Percentiles rank a stretch among this genome's conserved stretches.
Conservation (phyloP, 805 yeast species). For the Starmerella etchellsii region DNA sequence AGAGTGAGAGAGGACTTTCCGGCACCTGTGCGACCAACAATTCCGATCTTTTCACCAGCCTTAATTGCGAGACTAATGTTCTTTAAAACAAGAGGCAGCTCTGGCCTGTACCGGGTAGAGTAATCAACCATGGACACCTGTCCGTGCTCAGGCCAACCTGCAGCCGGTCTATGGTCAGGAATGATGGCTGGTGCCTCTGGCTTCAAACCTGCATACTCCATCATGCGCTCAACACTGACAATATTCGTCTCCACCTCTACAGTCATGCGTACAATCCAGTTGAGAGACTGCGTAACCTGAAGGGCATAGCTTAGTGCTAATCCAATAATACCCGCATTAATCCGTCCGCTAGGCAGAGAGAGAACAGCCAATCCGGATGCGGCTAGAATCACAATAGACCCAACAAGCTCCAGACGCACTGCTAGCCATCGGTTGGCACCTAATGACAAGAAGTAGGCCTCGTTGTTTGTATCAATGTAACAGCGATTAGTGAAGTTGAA, state of each 20-base stretch:
- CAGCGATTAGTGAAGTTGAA: constrained; percentile 43
- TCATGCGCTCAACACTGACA: constrained; percentile 88
- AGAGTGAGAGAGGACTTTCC: constrained; percentile 80
- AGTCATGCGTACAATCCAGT: constrained; percentile 98
- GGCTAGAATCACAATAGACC: constrained; percentile 74
- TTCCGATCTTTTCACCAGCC: constrained; percentile 77
- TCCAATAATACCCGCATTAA: constrained; percentile 89
- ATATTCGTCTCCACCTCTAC: constrained; percentile 96
- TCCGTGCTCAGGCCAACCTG: constrained; percentile 64
- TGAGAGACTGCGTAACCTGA: constrained; percentile 82
- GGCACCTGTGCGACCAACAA: constrained; percentile 96
- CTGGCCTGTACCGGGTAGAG: constrained; percentile 73
- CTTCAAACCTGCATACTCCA: constrained; percentile 67
- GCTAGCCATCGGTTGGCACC: constrained; percentile 97
- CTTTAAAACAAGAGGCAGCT: constrained; percentile 66
- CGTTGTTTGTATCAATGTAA: constrained; percentile 70
- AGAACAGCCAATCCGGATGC: constrained; percentile 73
- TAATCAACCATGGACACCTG: constrained; percentile 54
- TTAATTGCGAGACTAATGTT: constrained; percentile 50
- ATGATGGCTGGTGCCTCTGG: constrained; percentile 76
- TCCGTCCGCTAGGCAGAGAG: constrained; percentile 50
- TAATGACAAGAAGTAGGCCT: constrained; percentile 83
- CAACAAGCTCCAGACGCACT: constrained; percentile 80
- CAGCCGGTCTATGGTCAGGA: constrained; percentile 53
- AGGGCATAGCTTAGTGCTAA: constrained; percentile 84